These are phyloP conservation scores for Boletus tomentosulus DNA, from an alignment of 768 basidiomycete species.

Conservation along the genomic window DNA sequence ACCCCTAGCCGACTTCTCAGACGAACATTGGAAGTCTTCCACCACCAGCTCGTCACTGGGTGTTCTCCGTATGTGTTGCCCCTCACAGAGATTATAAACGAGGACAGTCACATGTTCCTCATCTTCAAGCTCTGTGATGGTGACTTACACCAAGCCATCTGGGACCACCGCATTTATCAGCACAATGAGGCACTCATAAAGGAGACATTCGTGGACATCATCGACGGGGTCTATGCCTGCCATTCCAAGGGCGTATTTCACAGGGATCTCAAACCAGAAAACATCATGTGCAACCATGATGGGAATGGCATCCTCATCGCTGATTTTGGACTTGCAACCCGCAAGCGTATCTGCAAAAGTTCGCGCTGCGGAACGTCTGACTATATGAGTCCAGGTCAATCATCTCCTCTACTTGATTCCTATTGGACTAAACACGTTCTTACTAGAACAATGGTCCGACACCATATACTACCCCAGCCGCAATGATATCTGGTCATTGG, in stretches of 20 bases:
- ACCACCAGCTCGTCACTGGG: conserved; percentile 47
- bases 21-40: conserved; percentile 66
- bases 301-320: conserved; percentile 57
- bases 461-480: conserved; percentile 32
- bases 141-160: conserved; percentile 72
- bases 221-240: conserved; percentile 75
- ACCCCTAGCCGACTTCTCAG: conserved; percentile 52
- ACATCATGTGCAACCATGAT: conserved; percentile 56
- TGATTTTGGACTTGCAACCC: conserved; percentile 75
- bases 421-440: background rate
- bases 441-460: conserved; percentile 50
- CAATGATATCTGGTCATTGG: conserved; percentile 67
- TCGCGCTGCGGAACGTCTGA: conserved; percentile 56
- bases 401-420: background rate
- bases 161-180: conserved; percentile 48
- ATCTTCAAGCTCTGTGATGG: conserved; percentile 56
- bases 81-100: conserved; percentile 59
- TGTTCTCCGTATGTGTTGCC: conserved; percentile 63
- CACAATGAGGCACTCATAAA: conserved; percentile 62
- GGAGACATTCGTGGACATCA: conserved; percentile 67
- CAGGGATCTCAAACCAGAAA: conserved; percentile 87
- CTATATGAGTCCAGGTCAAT: conserved; percentile 71
- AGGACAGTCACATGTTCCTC: conserved; percentile 61
- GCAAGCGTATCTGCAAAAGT: conserved; percentile 40
- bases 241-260: conserved; percentile 72